These are phyloP conservation scores for Vaccinium macrocarpon DNA, from an alignment of 148 eudicot species.

Conservation along the genomic window DNA sequence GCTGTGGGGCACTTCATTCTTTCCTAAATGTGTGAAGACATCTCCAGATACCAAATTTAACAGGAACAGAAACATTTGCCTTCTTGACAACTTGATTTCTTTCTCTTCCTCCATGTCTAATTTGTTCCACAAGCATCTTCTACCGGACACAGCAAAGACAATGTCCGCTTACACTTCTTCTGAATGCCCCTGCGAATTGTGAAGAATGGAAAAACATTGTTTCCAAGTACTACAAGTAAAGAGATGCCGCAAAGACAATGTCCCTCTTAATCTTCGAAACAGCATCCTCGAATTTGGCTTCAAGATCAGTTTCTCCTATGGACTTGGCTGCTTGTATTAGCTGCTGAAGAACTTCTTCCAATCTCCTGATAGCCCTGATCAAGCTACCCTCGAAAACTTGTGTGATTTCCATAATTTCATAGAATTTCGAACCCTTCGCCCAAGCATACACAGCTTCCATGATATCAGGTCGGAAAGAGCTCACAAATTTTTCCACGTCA, in stretches of 20 bases:
- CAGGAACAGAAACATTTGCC: not conserved
- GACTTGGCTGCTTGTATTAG: slow-evolving; percentile 88
- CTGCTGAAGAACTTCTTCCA: slow-evolving; percentile 97
- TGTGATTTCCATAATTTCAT: slow-evolving; percentile 87
- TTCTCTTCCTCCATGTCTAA: not conserved
- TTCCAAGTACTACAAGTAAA: slow-evolving; percentile 48
- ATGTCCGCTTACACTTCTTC: not conserved
- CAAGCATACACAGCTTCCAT: slow-evolving; percentile 95
- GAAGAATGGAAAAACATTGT: not conserved
- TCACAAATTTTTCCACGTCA: slow-evolving; percentile 85
- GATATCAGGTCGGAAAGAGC: slow-evolving; percentile 83
- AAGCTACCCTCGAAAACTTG: slow-evolving; percentile 92
- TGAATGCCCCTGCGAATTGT: not conserved
- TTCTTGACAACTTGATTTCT: not conserved
- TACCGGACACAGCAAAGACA: not conserved
- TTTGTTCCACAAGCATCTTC: not conserved
- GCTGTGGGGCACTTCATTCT: not conserved
- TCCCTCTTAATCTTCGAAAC: slow-evolving; percentile 90
- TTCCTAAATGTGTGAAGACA: not conserved
- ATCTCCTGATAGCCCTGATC: slow-evolving; percentile 91
- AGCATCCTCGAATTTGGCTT: slow-evolving; percentile 85
- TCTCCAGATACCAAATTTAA: not conserved
- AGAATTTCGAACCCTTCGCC: slow-evolving; percentile 92
- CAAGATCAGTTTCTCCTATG: slow-evolving; percentile 80
- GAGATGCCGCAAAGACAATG: slow-evolving; percentile 95